Evolutionary conservation across 2,329 filamentous ascomycete genomes (phyloP).

Genomic region (Arthrobotrys megalospora): DNA sequence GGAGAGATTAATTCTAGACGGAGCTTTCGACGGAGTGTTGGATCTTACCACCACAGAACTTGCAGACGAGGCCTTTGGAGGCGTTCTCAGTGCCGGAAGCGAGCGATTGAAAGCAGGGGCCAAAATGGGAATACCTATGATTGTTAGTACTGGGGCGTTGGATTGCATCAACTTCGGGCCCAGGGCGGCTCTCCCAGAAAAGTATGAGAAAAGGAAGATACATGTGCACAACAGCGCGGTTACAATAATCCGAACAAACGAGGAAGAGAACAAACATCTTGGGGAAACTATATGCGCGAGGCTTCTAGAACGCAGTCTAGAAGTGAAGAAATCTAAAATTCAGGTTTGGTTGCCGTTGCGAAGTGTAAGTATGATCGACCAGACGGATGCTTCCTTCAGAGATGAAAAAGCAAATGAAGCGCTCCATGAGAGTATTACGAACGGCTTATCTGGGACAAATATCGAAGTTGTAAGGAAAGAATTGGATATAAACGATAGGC

Average conservation of each 20-base stretch:
- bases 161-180: conserved; percentile 75
- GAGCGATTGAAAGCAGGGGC: conserved; percentile 74
- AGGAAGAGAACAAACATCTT: conserved; percentile 73
- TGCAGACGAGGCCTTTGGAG: conserved; percentile 76
- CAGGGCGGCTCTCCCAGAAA: conserved; percentile 72
- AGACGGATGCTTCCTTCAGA: conserved; percentile 72
- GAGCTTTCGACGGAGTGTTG: conserved; percentile 76
- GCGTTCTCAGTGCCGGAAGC: conserved; percentile 75
- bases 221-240: conserved; percentile 78
- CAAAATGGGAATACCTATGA: conserved; percentile 73
- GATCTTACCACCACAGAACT: conserved; percentile 82
- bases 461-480: conserved; percentile 72
- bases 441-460: conserved; percentile 69
- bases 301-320: conserved; percentile 67
- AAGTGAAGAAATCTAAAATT: conserved; percentile 68
- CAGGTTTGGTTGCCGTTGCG: conserved; percentile 75
- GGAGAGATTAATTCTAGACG: conserved; percentile 75
- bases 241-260: conserved; percentile 77
- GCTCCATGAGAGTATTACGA: conserved; percentile 70
- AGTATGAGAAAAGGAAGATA: conserved; percentile 71
- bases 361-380: conserved; percentile 76
- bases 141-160: conserved; percentile 71
- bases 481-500: conserved; percentile 72
- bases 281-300: conserved; percentile 73
- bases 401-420: conserved; percentile 70